These are phyloP conservation scores for Saccharomycopsis amapae DNA, from an alignment of 805 yeast species.

Conservation along the genomic window DNA sequence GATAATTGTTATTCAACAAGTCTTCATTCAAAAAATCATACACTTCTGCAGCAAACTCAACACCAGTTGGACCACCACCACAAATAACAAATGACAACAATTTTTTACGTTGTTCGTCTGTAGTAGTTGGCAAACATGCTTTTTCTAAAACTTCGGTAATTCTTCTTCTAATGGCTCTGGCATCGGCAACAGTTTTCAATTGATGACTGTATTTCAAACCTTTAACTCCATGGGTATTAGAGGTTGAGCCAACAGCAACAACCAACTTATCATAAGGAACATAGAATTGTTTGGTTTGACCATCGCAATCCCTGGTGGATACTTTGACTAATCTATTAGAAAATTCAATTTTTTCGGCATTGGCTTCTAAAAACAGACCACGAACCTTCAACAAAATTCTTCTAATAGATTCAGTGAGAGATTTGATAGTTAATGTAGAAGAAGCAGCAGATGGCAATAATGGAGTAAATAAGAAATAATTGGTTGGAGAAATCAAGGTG, in stretches of 20 bases:
- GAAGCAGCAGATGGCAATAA: slow-evolving; percentile 65
- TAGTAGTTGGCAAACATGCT: slow-evolving; percentile 59
- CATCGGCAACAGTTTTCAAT: slow-evolving; percentile 62
- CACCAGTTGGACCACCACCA: slow-evolving; percentile 76
- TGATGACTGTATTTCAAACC: slow-evolving; percentile 58
- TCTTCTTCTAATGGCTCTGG: slow-evolving; percentile 45
- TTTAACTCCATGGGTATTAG: slow-evolving; percentile 64
- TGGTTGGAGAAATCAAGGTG: slow-evolving; percentile 61
- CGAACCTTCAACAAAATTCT: slow-evolving; percentile 43
- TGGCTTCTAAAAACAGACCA: slow-evolving; percentile 59
- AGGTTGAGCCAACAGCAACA: slow-evolving; percentile 60
- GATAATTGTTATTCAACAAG: slow-evolving; percentile 43
- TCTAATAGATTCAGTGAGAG: slow-evolving; percentile 58
- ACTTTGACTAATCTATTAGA: slow-evolving; percentile 52
- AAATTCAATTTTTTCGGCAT: slow-evolving; percentile 52
- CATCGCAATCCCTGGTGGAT: slow-evolving; percentile 35
- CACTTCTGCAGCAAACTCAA: slow-evolving; percentile 67
- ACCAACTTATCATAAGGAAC: slow-evolving; percentile 68
- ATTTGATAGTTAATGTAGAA: slow-evolving; percentile 59
- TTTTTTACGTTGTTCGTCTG: slow-evolving; percentile 55
- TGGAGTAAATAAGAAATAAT: slow-evolving; percentile 64
- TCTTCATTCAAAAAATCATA: slow-evolving; percentile 63
- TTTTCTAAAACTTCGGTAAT: slow-evolving; percentile 50
- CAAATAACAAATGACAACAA: slow-evolving; percentile 56
- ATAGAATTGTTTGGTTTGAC: slow-evolving; percentile 40